Evolutionary conservation across 768 basidiomycete genomes (phyloP).

Genomic region (Suillus spraguei): DNA sequence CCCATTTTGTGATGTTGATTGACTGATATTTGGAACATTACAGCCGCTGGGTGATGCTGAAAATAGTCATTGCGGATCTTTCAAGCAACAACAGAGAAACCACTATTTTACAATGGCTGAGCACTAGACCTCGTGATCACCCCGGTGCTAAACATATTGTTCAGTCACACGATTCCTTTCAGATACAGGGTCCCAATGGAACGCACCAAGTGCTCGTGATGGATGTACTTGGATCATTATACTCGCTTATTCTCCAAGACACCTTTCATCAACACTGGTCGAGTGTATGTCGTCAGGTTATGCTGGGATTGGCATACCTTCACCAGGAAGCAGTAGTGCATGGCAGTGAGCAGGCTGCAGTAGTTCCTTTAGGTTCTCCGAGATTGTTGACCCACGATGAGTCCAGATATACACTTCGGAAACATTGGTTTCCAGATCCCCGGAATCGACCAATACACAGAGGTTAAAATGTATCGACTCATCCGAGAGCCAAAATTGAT

Average conservation of each 20-base stretch:
- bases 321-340: background rate
- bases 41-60: too few species aligned
- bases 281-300: background rate
- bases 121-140: background rate
- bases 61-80: background rate
- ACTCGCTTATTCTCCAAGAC: background rate
- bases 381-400: background rate
- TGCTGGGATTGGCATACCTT: background rate
- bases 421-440: too few species aligned
- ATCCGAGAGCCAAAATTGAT: too few species aligned
- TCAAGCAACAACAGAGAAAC: background rate
- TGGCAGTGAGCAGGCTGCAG: too few species aligned
- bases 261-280: background rate
- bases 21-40: too few species aligned
- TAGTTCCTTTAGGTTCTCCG: background rate
- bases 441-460: too few species aligned
- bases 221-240: background rate
- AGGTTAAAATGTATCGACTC: too few species aligned
- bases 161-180: background rate
- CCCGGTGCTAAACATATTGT: background rate
- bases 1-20: too few species aligned
- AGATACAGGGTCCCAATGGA: background rate
- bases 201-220: background rate
- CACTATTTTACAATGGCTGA: background rate
- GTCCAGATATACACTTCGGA: too few species aligned